phyloP scores from a whole-genome alignment of 208 protist genomes.

The Tetramitus jugosus region DNA sequence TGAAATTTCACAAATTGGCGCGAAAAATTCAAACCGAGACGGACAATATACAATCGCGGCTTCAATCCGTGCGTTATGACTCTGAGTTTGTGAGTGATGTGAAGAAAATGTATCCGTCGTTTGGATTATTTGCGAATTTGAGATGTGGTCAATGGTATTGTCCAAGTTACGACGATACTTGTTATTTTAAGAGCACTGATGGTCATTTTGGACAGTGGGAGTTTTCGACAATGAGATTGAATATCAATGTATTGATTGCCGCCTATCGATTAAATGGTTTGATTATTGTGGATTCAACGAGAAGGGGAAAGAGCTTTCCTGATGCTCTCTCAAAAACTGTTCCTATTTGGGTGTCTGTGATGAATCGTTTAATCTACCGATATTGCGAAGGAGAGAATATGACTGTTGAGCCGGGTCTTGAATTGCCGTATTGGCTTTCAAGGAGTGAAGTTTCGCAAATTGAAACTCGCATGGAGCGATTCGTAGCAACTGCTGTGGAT shows the following conservation, averaged over 20 bases:
- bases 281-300: slow-evolving; percentile 50
- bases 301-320: slow-evolving; percentile 49
- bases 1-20: no score
- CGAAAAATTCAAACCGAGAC: no score
- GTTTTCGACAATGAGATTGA: slow-evolving; percentile 40
- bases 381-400: background rate
- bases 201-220: slow-evolving; percentile 53
- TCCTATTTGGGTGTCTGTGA: slow-evolving; percentile 45
- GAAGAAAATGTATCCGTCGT: no score
- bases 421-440: slow-evolving; percentile 14
- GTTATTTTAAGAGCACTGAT: slow-evolving; percentile 57
- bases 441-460: slow-evolving; percentile 30
- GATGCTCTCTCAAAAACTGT: slow-evolving; percentile 45
- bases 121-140: slow-evolving; percentile 50
- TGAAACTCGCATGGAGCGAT: background rate
- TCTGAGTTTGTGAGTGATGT: no score
- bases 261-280: background rate
- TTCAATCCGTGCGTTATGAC: no score
- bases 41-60: no score
- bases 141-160: slow-evolving; percentile 50
- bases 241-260: slow-evolving; percentile 36
- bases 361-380: slow-evolving; percentile 36
- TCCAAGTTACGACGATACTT: slow-evolving; percentile 30
- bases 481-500: background rate
- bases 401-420: background rate